A percentile compares a stretch with the other conserved stretches of the same genome.
These are phyloP conservation scores for Botrytis cinerea DNA, from an alignment of 2,329 filamentous ascomycete genomes.

Conservation along the genomic window DNA sequence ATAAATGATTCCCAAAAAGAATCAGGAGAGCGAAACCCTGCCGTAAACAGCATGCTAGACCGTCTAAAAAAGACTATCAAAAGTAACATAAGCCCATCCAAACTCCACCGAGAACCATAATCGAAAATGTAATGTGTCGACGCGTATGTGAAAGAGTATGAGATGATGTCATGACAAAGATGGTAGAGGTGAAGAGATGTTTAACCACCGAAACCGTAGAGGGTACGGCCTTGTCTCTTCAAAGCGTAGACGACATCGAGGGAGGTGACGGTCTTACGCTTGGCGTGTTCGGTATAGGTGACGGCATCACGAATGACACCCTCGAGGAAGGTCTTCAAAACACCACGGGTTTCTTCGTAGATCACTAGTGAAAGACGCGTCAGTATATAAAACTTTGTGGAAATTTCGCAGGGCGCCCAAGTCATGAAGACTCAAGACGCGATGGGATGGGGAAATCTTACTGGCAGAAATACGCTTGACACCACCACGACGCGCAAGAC, in stretches of 20 bases:
- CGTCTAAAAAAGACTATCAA: conserved; percentile 43
- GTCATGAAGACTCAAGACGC: conserved; percentile 57
- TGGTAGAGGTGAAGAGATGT: conserved; percentile 3
- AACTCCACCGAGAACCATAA: conserved; percentile 30
- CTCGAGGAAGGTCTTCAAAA: conserved; percentile 82
- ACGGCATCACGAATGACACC: conserved; percentile 66
- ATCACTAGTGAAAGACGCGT: conserved; percentile 56
- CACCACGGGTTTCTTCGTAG: conserved; percentile 80
- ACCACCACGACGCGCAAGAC: conserved; percentile 98
- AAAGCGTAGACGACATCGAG: conserved; percentile 67
- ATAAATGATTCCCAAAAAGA: conserved; percentile 29
- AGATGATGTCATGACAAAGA: conserved; percentile 46
- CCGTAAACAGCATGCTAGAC: conserved; percentile 45
- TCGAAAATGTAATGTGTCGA: conserved; percentile 31
- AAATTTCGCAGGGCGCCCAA: neutral
- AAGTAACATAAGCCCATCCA: conserved; percentile 38
- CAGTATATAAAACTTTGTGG: conserved; percentile 60
- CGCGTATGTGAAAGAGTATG: conserved; percentile 52
- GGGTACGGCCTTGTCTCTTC: conserved; percentile 66
- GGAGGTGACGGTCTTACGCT: conserved; percentile 72
- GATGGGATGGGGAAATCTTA: conserved; percentile 57
- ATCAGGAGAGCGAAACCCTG: conserved; percentile 39
- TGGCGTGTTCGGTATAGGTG: conserved; percentile 64
- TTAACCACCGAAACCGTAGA: conserved; percentile 70
- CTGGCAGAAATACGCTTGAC: conserved; percentile 99